Conservation (phyloP, 148 eudicot genomes). For the Diospyros kaki region DNA sequence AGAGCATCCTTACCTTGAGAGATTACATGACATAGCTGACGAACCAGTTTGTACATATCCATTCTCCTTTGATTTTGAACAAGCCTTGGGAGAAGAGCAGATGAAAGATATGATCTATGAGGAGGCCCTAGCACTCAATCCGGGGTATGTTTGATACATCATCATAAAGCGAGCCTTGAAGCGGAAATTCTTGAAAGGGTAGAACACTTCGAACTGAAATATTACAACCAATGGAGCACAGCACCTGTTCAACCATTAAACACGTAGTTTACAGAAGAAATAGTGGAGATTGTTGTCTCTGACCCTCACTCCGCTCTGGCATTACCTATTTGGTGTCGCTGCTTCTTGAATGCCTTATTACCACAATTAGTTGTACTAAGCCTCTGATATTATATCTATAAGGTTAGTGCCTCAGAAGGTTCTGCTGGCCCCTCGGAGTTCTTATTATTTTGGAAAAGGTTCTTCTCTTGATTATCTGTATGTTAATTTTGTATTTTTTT, state of each 20-base stretch:
- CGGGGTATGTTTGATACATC: conserved; percentile 31
- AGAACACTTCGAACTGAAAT: neutral
- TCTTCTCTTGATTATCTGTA: too few species aligned
- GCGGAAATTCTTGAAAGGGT: neutral
- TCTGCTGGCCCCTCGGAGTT: too few species aligned
- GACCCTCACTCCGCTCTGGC: neutral
- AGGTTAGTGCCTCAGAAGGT: too few species aligned
- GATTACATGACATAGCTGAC: conserved; percentile 73
- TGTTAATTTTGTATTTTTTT: too few species aligned
- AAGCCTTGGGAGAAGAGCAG: conserved; percentile 69
- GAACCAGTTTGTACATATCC: conserved; percentile 65
- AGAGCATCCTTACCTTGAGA: conserved; percentile 77
- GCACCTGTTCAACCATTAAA: neutral
- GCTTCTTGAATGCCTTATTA: too few species aligned
- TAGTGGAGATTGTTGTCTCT: neutral
- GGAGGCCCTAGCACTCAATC: conserved; percentile 69
- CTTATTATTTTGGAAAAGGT: too few species aligned
- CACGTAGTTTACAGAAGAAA: neutral
- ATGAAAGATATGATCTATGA: conserved; percentile 90
- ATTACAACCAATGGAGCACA: neutral
- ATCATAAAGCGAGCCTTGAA: neutral
- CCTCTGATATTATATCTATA: too few species aligned
- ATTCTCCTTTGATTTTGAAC: conserved; percentile 86
- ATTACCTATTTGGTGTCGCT: neutral
- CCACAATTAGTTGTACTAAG: too few species aligned